Base-by-base conservation (phyloP, 306 rosid genomes). In the Purshia tridentata region DNA sequence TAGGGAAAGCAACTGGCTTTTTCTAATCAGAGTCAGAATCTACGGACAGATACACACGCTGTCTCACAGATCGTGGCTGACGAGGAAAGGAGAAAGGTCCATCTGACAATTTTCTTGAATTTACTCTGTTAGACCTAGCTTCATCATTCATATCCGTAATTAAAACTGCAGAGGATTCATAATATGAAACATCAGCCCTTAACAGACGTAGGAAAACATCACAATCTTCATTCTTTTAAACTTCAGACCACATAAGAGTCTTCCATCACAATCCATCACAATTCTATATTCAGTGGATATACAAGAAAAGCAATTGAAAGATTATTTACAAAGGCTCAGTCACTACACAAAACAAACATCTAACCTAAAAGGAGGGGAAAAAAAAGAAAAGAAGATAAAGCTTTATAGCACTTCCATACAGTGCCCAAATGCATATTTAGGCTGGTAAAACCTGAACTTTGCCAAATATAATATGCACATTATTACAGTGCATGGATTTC, bases 51-150 rank as follows among this genome's bases (percentile, higher is more conserved):
- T 13, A 62, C 61, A 73, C 77, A 22, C 77, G 60, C 42, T 37
- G 77, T 51, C 77, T 49, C 23, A 39, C 69, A 73, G 77, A 62
- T 42, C 77, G 68, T 13, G 60, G 77, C 52, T 64, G 69, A 39
- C 77, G 77, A 53, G 77, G 77, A 62, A 73, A 73, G 60, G 77
- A 73, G 61, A 73, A 73, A 50, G 77, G 77, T 11, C 77, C 77
- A 19, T 50, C 77, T 2, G 70, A 60, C 50, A 62, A 19, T 50
- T 51, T 73, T 41, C 70, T 52, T 19, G 50, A 7, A 42, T 62
- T 47, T 62, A 10, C 62, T 52, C 5, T 73, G 20, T 20, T 50
- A 50, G 77, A 40, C 42, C 67, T 49, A 40, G 50, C 16, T 23
- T 18, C 77, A 52, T 50, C 52, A 12, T 37, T 73, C 19, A 13